phyloP scores from a whole-genome alignment of 108 stramenopile genomes.

The Cyclostephanos tholiformis region DNA sequence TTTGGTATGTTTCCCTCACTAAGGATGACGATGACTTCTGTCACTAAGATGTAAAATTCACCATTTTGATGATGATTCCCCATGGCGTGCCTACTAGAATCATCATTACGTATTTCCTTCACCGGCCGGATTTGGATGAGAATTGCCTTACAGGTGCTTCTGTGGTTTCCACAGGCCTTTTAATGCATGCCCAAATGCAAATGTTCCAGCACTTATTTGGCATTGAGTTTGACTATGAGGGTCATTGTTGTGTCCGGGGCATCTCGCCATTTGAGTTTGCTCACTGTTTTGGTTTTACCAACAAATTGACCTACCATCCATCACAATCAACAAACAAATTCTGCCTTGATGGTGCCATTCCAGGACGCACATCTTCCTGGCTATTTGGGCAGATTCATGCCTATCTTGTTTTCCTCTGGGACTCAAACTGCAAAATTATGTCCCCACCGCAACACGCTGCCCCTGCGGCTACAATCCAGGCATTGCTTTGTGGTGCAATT shows the following conservation, averaged over 20 bases:
- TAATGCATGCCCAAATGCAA: background rate
- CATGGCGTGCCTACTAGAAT: too few species aligned
- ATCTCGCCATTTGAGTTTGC: background rate
- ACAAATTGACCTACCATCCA: background rate
- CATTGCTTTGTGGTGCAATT: slow-evolving; percentile 12
- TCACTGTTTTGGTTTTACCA: too few species aligned
- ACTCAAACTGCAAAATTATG: slow-evolving; percentile 9
- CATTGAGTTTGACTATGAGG: background rate
- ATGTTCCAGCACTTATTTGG: slow-evolving; percentile 6
- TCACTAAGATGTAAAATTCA: too few species aligned
- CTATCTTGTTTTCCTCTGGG: background rate
- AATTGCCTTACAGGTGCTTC: background rate
- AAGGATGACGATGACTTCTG: too few species aligned
- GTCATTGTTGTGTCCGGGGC: background rate
- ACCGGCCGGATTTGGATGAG: too few species aligned
- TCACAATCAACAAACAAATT: background rate
- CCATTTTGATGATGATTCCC: too few species aligned
- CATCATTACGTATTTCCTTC: too few species aligned
- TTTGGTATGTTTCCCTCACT: too few species aligned
- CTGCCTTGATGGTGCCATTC: background rate
- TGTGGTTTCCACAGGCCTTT: slow-evolving; percentile 5
- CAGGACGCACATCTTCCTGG: slow-evolving; percentile 4
- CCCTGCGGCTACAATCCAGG: slow-evolving; percentile 7
- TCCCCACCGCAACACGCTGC: background rate
- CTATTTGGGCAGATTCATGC: slow-evolving; percentile 2